Conservation (phyloP, 805 yeast species). For the Yamadazyma scolyti region DNA sequence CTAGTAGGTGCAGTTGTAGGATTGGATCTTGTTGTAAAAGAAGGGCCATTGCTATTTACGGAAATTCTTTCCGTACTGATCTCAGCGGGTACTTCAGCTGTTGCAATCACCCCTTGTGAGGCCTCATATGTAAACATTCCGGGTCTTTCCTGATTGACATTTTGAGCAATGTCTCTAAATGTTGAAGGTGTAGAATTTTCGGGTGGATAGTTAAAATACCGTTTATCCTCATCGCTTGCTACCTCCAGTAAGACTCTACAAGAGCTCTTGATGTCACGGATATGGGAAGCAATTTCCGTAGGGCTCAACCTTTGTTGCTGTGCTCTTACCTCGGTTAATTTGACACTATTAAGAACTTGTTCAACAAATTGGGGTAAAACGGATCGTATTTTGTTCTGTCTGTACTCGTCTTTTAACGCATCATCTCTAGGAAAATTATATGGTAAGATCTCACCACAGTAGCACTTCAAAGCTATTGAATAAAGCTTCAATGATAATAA, state of each 20-base stretch:
- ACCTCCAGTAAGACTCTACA: constrained; percentile 1
- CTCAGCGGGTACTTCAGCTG: too few relatives aligned
- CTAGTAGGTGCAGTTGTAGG: too few relatives aligned
- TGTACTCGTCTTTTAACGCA: constrained; percentile 15
- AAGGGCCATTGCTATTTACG: too few relatives aligned
- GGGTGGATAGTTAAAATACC: constrained; percentile 24
- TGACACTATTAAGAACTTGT: constrained; percentile 27
- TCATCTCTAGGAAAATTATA: constrained; percentile 11
- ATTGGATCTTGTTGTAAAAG: too few relatives aligned
- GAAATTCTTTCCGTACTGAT: too few relatives aligned
- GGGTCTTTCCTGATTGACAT: constrained; percentile 31
- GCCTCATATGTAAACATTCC: constrained; percentile 35
- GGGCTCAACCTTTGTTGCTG: constrained; percentile 24
- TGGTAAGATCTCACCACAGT: constrained; percentile 30
- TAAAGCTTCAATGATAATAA: constrained; percentile 31
- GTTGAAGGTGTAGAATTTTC: constrained; percentile 17
- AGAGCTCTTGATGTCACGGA: constrained; percentile 4
- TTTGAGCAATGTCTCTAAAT: constrained; percentile 21
- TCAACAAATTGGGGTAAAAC: constrained; percentile 38
- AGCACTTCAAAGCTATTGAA: constrained; percentile 24
- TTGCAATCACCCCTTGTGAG: constrained; percentile 30
- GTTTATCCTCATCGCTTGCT: constrained; percentile 21
- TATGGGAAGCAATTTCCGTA: constrained; percentile 14
- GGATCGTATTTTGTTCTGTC: constrained; percentile 16
- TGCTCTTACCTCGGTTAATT: constrained; percentile 35